Evolutionary conservation across 148 eudicot species (phyloP).

Genomic region (Silene latifolia): DNA sequence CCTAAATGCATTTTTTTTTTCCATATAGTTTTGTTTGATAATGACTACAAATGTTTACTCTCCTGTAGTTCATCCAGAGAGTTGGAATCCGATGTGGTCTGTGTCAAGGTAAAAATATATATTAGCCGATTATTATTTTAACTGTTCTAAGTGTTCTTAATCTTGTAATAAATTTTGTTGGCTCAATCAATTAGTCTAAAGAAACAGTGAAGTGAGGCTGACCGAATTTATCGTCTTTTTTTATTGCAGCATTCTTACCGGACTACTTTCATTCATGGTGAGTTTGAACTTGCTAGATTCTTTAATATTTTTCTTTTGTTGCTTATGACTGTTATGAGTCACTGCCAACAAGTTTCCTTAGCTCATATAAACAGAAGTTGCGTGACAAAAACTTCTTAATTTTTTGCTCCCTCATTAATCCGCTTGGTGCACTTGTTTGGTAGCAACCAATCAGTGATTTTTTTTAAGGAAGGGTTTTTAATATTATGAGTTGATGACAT

Average conservation of each 20-base stretch:
- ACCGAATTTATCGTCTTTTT: slow-evolving; percentile 31
- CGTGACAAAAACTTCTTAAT: too few relatives aligned
- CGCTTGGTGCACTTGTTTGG: not conserved
- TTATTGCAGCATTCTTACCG: slow-evolving; percentile 91
- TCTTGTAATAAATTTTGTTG: not conserved
- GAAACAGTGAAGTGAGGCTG: not conserved
- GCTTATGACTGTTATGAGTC: not conserved
- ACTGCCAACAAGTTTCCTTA: not conserved
- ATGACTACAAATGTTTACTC: not conserved
- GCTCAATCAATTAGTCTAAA: not conserved
- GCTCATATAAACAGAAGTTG: too few relatives aligned
- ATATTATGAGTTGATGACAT: slow-evolving; percentile 5
- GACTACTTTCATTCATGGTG: slow-evolving; percentile 97
- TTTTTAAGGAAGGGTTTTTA: not conserved
- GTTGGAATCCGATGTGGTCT: slow-evolving; percentile 99
- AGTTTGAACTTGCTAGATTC: slow-evolving; percentile 28
- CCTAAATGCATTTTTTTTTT: not conserved
- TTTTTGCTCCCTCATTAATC: not conserved
- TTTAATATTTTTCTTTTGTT: not conserved
- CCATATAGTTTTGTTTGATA: not conserved
- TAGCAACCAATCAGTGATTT: not conserved
- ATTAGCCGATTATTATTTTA: not conserved
- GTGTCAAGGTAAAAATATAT: slow-evolving; percentile 69
- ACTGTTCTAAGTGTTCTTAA: not conserved
- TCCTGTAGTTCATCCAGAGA: slow-evolving; percentile 89